A percentile compares a stretch with the other conserved stretches of the same genome.
Conservation (phyloP, 2,329 filamentous ascomycete genomes). For the Pseudogymnoascus sp. region DNA sequence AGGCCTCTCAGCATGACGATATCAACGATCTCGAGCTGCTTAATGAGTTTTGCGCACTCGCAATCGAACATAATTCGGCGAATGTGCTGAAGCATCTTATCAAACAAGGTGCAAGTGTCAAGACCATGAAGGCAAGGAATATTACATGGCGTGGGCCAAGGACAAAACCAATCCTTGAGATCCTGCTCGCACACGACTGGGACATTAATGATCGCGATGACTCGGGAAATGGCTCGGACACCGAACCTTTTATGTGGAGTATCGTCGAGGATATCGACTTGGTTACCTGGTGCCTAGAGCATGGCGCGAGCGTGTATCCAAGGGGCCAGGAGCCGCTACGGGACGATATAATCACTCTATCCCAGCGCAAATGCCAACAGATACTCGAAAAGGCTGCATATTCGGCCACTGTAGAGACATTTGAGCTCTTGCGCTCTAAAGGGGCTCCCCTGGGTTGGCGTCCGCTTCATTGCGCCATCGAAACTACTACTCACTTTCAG, state of each 20-base stretch:
- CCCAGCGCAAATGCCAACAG: background rate
- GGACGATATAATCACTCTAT: background rate
- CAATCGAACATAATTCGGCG: background rate
- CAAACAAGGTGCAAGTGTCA: background rate
- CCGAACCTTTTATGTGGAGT: conserved; percentile 10
- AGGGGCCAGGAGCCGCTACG: background rate
- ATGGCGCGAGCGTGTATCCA: conserved; percentile 7
- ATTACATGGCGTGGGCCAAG: background rate
- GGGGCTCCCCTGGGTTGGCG: conserved; percentile 13
- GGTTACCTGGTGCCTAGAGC: conserved; percentile 11
- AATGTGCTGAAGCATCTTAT: background rate
- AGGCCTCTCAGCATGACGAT: background rate
- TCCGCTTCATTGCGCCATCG: conserved; percentile 3
- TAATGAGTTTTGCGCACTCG: background rate
- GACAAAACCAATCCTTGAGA: conserved; percentile 8
- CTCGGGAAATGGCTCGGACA: too few relatives aligned
- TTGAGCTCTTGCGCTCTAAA: conserved; percentile 13
- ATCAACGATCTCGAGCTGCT: background rate
- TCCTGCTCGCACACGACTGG: conserved; percentile 14
- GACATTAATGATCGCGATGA: conserved; percentile 11
- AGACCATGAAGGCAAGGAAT: background rate
- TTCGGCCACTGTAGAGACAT: conserved; percentile 9
- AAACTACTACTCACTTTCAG: background rate
- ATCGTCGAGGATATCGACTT: conserved; percentile 7
- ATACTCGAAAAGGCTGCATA: conserved; percentile 9